Evolutionary conservation across 345 rosid species (phyloP).

Genomic region (Brassica cretica): DNA sequence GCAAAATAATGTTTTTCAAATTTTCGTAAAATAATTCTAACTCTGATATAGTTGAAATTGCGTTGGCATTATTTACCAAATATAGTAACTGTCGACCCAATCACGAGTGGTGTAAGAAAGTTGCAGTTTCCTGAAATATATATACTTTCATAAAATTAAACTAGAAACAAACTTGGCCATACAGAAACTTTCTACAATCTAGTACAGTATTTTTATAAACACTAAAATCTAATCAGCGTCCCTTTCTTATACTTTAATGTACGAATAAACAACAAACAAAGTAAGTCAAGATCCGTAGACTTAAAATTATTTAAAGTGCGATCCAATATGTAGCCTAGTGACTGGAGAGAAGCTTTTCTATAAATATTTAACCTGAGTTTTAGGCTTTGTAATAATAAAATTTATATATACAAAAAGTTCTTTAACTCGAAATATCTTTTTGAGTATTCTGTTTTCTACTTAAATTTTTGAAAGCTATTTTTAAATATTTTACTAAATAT

Average conservation of each 20-base stretch:
- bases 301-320: slow-evolving; percentile 25
- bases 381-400: neutral
- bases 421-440: no score
- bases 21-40: neutral
- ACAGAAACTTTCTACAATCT: slow-evolving; percentile 1
- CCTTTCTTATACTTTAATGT: neutral
- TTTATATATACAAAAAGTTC: no score
- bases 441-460: no score
- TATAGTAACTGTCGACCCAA: neutral
- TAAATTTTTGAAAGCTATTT: no score
- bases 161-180: slow-evolving; percentile 1
- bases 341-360: neutral
- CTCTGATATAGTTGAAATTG: neutral
- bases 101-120: neutral
- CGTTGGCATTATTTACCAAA: neutral
- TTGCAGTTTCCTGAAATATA: slow-evolving; percentile 2
- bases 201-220: neutral
- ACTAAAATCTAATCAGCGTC: slow-evolving; percentile 22
- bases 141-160: neutral
- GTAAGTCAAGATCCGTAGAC: slow-evolving; percentile 24
- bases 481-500: neutral
- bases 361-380: no score
- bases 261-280: slow-evolving; percentile 23
- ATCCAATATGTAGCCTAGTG: slow-evolving; percentile 13
- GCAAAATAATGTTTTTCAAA: neutral